Conservation (phyloP, 1,284 basidiomycete species). For the Cystobasidiaceae sp. region DNA sequence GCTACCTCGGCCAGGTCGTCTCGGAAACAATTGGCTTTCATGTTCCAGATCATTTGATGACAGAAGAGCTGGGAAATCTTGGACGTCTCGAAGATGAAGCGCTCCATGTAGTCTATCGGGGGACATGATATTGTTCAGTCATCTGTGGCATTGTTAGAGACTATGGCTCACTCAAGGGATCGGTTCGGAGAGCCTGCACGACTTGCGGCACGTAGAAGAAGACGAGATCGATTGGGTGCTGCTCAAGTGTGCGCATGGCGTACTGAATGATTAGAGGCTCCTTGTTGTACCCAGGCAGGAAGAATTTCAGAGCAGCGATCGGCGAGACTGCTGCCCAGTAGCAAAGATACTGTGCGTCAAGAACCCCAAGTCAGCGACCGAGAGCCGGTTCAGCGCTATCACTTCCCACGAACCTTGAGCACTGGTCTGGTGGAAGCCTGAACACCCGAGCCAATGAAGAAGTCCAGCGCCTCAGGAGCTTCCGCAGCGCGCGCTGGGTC, state of each 20-base stretch:
- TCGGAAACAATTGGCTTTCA: constrained; percentile 96
- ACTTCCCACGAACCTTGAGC: constrained; percentile 58
- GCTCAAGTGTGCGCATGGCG: constrained; percentile 88
- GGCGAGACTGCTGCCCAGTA: constrained; percentile 88
- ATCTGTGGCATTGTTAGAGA: neutral
- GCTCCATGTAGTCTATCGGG: constrained; percentile 75
- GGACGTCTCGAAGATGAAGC: constrained; percentile 95
- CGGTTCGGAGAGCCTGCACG: constrained; percentile 87
- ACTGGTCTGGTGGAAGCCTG: constrained; percentile 59
- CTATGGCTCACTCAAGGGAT: constrained; percentile 65
- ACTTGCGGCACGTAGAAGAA: constrained; percentile 99
- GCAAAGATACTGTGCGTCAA: constrained; percentile 73
- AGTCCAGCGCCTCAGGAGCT: constrained; percentile 70
- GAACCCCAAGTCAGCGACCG: constrained; percentile 34
- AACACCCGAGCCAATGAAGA: constrained; percentile 68
- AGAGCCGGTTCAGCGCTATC: neutral
- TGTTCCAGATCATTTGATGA: constrained; percentile 99
- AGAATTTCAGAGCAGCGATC: constrained; percentile 76
- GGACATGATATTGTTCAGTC: neutral
- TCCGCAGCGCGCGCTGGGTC: constrained; percentile 67
- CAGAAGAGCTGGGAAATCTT: constrained; percentile 98
- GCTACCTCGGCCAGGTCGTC: constrained; percentile 85
- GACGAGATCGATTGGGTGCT: constrained; percentile 88
- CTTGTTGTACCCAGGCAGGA: constrained; percentile 74
- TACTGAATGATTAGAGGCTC: constrained; percentile 90